phyloP scores from a whole-genome alignment of 1,139 yeast species.

The Suhomyces ambrosiae region DNA sequence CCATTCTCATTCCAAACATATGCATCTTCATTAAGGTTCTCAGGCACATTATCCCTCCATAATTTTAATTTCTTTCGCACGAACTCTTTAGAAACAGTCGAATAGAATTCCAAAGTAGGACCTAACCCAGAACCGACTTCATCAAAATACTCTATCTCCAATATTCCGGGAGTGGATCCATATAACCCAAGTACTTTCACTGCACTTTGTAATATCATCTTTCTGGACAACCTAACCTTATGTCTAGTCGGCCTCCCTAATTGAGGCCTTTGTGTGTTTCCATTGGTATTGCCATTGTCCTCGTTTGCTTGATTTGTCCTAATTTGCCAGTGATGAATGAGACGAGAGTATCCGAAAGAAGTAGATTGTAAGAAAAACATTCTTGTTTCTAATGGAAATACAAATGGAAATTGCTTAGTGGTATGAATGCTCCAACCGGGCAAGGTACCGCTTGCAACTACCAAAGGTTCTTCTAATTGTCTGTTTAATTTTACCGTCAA shows the following conservation, averaged over 20 bases:
- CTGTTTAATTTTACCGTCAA: constrained; percentile 83
- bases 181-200: constrained; percentile 74
- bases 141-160: constrained; percentile 86
- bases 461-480: constrained; percentile 86
- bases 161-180: constrained; percentile 76
- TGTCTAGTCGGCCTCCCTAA: constrained; percentile 80
- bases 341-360: constrained; percentile 87
- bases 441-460: constrained; percentile 83
- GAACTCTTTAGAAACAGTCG: constrained; percentile 77
- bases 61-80: constrained; percentile 55
- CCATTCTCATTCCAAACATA: constrained; percentile 54
- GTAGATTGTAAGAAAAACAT: constrained; percentile 80
- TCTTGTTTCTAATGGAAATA: constrained; percentile 84
- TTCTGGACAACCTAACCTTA: constrained; percentile 77
- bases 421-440: constrained; percentile 85
- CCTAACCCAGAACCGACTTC: constrained; percentile 98
- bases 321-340: constrained; percentile 77
- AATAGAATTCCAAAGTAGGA: constrained; percentile 91
- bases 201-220: constrained; percentile 74
- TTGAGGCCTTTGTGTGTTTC: constrained; percentile 35
- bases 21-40: constrained; percentile 29
- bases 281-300: constrained; percentile 18
- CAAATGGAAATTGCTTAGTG: constrained; percentile 73
- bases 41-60: constrained; percentile 61
- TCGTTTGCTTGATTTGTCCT: constrained; percentile 49